Percentiles rank a stretch among this genome's conserved stretches.
Evolutionary conservation across 179 eudicot species (phyloP).

Genomic region (Drosera spatulata): DNA sequence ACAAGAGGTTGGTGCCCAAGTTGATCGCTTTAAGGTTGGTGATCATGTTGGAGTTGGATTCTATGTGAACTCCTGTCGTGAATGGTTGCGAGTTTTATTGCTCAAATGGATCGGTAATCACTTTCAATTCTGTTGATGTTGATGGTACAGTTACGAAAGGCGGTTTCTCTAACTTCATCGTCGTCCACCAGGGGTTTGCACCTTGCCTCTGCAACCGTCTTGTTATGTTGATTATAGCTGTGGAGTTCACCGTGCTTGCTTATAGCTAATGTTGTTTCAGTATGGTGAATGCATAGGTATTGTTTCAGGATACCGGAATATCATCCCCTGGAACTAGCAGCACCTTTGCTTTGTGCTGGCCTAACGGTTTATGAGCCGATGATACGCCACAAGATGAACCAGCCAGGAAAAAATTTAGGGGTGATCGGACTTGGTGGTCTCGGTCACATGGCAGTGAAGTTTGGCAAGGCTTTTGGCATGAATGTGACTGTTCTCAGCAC

Average conservation of each 20-base stretch:
- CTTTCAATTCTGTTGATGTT: slow-evolving; percentile 55
- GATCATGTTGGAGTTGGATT: slow-evolving; percentile 83
- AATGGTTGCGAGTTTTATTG: slow-evolving; percentile 54
- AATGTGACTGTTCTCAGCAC: slow-evolving; percentile 85
- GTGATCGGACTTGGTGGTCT: slow-evolving; percentile 92
- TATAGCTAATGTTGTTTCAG: no score
- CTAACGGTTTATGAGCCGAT: slow-evolving; percentile 81
- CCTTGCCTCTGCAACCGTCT: neutral
- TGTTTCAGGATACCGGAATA: slow-evolving; percentile 72
- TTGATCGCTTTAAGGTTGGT: slow-evolving; percentile 53
- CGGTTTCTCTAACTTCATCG: slow-evolving; percentile 67
- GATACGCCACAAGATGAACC: slow-evolving; percentile 76
- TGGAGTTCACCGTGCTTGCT: no score
- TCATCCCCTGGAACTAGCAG: slow-evolving; percentile 62
- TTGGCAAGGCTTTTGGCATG: slow-evolving; percentile 88
- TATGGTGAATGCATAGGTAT: slow-evolving; percentile 26
- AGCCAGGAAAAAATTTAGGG: slow-evolving; percentile 76
- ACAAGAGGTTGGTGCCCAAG: slow-evolving; percentile 53
- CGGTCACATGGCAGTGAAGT: slow-evolving; percentile 86
- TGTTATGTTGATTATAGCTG: no score
- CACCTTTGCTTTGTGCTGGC: slow-evolving; percentile 88
- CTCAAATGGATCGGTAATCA: slow-evolving; percentile 43
- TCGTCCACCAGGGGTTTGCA: slow-evolving; percentile 58
- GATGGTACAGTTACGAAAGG: slow-evolving; percentile 86
- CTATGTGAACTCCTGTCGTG: slow-evolving; percentile 70